Base-by-base conservation (phyloP, 2,329 filamentous ascomycete species). In the Metarhizium humberi region DNA sequence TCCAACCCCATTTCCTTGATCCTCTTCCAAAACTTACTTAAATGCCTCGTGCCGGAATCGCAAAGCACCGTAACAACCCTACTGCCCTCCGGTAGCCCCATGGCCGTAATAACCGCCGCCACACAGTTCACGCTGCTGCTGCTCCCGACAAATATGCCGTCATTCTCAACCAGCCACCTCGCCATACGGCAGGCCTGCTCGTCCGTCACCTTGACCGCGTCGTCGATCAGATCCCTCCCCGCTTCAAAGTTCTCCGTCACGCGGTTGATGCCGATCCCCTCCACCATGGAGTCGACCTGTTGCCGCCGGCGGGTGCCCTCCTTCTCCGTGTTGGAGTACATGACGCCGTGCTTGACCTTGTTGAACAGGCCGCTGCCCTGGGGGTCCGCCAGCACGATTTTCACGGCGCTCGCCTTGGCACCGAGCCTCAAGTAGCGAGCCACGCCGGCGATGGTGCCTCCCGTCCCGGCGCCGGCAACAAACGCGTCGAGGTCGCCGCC, bases 121-220 rank as follows among this genome's bases (percentile, higher is more conserved):
- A 89, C 87, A 78, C 92, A 96, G 69, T 99, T 99, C 53, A 99
- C 92, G n/a, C 92, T 88, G 70, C 88, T 96, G 69, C 90, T 96
- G 69, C 92, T 96, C 8, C 94, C 95, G 45, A 92, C 79, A 65
- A 99, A 99, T 53, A 99, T 85, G 7, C 94, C 94, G 69, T 99
- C 94, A 60, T 92, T 87, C 73, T 97, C 92, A 8, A 96, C 92
- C 45, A 99, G 74, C 90, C 91, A 97, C 59, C 90, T 79, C n/a
- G 92, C 94, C 94, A 99, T 99, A 54, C 79, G 80, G 68, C 89
- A 84, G 13, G 94, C 94, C 75, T 99, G 92, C 51, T 84, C 82
- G 70, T 99, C 95, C 3, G 84, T 89, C 14, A 99, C 90, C 57
- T 86, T 82, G 42, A 97, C 84, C 3, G 94, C 92, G 71, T 96